A percentile compares a stretch with the other conserved stretches of the same genome.
Evolutionary conservation across 257 asterid genomes (phyloP).

Genomic region (Parsonsia alboflavescens): DNA sequence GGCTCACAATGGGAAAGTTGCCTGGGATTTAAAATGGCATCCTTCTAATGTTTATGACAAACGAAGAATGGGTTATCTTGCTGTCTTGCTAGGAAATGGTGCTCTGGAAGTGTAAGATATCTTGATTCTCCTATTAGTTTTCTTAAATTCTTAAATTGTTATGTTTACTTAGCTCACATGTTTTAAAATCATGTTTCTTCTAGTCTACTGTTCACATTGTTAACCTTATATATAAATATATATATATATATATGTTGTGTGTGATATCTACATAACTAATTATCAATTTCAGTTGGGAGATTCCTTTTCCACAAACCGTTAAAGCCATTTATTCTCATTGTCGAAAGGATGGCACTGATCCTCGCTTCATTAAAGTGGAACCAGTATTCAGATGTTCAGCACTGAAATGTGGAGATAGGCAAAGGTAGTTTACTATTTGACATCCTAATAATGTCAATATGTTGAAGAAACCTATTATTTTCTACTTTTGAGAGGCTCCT

Average conservation of each 20-base stretch:
- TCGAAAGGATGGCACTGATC: conserved; percentile 59
- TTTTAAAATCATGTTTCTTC: background rate
- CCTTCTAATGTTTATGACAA: conserved; percentile 46
- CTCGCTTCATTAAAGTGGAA: conserved; percentile 80
- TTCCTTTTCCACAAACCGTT: conserved; percentile 73
- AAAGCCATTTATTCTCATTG: conserved; percentile 49
- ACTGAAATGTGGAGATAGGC: conserved; percentile 62
- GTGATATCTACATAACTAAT: background rate
- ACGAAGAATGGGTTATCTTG: conserved; percentile 85
- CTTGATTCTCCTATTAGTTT: background rate
- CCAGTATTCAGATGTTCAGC: conserved; percentile 89
- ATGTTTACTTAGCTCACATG: background rate
- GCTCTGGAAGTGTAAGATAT: conserved; percentile 86
- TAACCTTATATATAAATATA: background rate
- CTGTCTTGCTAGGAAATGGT: conserved; percentile 90
- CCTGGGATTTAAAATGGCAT: conserved; percentile 95
- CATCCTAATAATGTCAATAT: background rate
- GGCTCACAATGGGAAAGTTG: conserved; percentile 93
- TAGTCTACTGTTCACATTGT: background rate
- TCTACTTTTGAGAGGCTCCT: background rate
- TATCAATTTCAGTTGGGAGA: conserved; percentile 76
- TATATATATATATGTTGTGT: background rate
- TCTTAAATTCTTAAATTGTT: background rate
- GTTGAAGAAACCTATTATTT: background rate
- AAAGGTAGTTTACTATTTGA: conserved; percentile 44